Evolutionary conservation across 805 yeast genomes (phyloP), one percentile per base, ranked within the genome.

Genomic region (Wickerhamiella spandovensis): DNA sequence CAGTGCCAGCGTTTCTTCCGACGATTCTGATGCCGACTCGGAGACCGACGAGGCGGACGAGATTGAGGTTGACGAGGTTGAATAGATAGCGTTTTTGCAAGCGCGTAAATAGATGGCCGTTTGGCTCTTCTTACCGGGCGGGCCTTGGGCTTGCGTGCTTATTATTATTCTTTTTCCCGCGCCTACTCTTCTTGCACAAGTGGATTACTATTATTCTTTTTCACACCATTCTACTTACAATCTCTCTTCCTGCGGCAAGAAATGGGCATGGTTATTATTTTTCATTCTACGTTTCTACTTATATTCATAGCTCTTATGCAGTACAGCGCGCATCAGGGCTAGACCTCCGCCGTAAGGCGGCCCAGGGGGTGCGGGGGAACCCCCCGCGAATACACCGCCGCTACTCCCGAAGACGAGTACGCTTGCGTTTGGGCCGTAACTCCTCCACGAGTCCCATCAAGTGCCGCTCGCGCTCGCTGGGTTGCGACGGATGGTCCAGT

Each of bases 1-100:
- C 23, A 66, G 67, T 7, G 78, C 73, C 49, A 78, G 72, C 48
- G 70, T 69, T 17, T 74, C 71, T 46, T 49, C 54, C 6, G 60
- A 54, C 44, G 45, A 24, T 10, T 39, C 43, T 20, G 25, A 39
- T n/a, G 5, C 23, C 4, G 43, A 38, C 5, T 8, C 37, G 5
- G 37, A 32, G 13, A 32, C 15, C 37, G 37, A 32, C n/a, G n/a
- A n/a, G n/a, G n/a, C 12, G 32, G 18, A n/a, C 20, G 42, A 37
- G 42, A 8, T 12, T 37, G 42, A 37, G n/a, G 42, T 12, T 12
- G 42, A 37, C 9, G 42, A 37, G 32, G 32, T 9, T 12, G 20
- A 37, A 13, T 37, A 37, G 42, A 15, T 37, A 8, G 42, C 20
- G 9, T 37, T 9, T 9, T 37, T n/a, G 42, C 15, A 37, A n/a